Conservation (phyloP, 108 stramenopile genomes). For the Nannochloropsis gaditana region DNA sequence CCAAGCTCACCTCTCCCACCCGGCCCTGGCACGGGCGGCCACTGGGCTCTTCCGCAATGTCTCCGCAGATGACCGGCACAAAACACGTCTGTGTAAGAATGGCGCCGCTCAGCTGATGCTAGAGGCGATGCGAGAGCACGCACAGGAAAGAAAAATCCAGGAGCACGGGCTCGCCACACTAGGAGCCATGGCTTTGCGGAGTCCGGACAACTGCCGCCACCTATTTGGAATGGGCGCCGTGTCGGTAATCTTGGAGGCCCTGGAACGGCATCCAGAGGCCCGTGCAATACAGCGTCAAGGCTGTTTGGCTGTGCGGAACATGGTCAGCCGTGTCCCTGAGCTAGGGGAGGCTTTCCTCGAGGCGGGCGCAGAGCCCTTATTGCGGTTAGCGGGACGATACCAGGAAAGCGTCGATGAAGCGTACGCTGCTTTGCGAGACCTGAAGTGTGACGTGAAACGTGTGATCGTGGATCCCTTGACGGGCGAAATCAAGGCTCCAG, state of each 20-base stretch:
- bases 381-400: slow-evolving; percentile 66
- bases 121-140: slow-evolving; percentile 14
- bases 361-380: slow-evolving; percentile 64
- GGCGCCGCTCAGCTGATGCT: slow-evolving; percentile 16
- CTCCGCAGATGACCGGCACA: slow-evolving; percentile 23
- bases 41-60: slow-evolving; percentile 23
- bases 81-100: slow-evolving; percentile 13
- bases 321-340: slow-evolving; percentile 60
- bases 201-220: slow-evolving; percentile 63
- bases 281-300: slow-evolving; percentile 70
- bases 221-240: slow-evolving; percentile 59
- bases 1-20: not conserved
- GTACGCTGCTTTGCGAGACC: slow-evolving; percentile 78
- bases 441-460: slow-evolving; percentile 62
- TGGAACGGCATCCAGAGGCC: slow-evolving; percentile 61
- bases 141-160: slow-evolving; percentile 49
- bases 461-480: slow-evolving; percentile 18
- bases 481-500: not conserved
- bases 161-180: slow-evolving; percentile 77
- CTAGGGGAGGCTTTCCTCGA: slow-evolving; percentile 61
- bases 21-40: not conserved
- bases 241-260: slow-evolving; percentile 58
- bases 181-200: slow-evolving; percentile 73
- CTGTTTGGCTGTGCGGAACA: slow-evolving; percentile 71
- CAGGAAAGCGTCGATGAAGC: slow-evolving; percentile 79